Base-by-base conservation (phyloP, 768 basidiomycete genomes). In the Lentinula aciculospora region DNA sequence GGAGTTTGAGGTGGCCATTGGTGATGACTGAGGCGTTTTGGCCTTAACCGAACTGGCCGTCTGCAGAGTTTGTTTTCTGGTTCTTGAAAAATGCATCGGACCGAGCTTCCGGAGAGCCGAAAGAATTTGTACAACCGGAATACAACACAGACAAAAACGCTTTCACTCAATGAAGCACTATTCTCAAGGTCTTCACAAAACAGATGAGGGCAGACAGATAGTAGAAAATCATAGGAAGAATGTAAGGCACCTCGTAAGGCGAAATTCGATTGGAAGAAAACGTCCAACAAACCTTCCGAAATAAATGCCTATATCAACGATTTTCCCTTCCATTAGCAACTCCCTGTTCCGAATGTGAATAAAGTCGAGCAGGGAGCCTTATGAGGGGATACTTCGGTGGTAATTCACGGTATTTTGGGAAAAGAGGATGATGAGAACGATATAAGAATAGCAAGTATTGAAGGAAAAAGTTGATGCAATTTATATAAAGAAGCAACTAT, bases 241-340 rank as follows among this genome's bases (percentile, higher is more conserved):
- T 39, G 37, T 36, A 40, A 21, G 32, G 17, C 51, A 39, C 12
- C 51, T 53, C 51, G 51, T 53, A 53, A 53, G 51, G 37, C 13
- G 23, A 36, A 34, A 9, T n/a, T 44, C 21, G 37, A 45, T n/a
- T 23, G 7, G 23, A 45, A n/a, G 21, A 27, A 45, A 45, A 23
- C 28, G 21, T 47, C 25, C 29, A 47, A 47, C 21, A 44, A 23
- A 44, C 21, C 46, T 13, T 17, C 46, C 46, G 27, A 29, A 29
- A 47, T 47, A 47, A 28, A 29, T 47, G 46, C 46, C 25, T 31
- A 4, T 7, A 7, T 15, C 25, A 13, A 29, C 15, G 2, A 25
- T 53, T 36, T 37, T 39, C 51, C 51, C 51, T 36, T 53, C 51
- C 51, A 53, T 53, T 53, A 53, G 51, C 51, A 53, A 53, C 51